Conservation (phyloP, 2,329 filamentous ascomycete genomes). For the Pseudogymnoascus verrucosus region DNA sequence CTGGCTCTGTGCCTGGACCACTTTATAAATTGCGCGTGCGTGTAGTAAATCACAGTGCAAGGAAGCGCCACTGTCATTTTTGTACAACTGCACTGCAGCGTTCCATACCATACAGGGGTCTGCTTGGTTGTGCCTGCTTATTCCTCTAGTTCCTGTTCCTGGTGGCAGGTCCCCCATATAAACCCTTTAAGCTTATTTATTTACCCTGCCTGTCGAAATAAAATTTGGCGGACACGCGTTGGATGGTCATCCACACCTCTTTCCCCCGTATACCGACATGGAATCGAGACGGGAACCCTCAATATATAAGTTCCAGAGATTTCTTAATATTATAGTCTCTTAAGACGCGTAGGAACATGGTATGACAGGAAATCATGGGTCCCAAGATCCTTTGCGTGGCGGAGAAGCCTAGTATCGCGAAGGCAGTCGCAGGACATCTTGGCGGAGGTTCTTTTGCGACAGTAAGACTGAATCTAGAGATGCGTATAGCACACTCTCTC, state of each 20-base stretch:
- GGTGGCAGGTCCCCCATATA: not conserved
- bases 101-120: not conserved
- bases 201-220: not conserved
- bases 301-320: not conserved
- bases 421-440: slow-evolving; percentile 84
- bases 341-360: not conserved
- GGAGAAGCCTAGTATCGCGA: slow-evolving; percentile 91
- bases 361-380: not conserved
- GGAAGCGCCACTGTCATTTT: not conserved
- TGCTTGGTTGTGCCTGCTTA: not conserved
- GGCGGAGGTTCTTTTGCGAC: slow-evolving; percentile 65
- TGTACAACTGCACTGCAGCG: not conserved
- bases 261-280: not conserved
- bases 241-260: not conserved
- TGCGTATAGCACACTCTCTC: not conserved
- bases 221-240: not conserved
- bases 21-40: not conserved
- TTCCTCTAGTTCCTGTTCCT: not conserved
- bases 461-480: slow-evolving; percentile 42
- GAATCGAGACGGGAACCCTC: not conserved
- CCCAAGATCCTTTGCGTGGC: slow-evolving; percentile 64
- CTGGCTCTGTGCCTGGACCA: not conserved
- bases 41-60: not conserved
- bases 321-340: not conserved
- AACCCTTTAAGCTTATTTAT: slow-evolving; percentile 1